phyloP scores from a whole-genome alignment of 148 eudicot genomes.

The Fagopyrum esculentum region DNA sequence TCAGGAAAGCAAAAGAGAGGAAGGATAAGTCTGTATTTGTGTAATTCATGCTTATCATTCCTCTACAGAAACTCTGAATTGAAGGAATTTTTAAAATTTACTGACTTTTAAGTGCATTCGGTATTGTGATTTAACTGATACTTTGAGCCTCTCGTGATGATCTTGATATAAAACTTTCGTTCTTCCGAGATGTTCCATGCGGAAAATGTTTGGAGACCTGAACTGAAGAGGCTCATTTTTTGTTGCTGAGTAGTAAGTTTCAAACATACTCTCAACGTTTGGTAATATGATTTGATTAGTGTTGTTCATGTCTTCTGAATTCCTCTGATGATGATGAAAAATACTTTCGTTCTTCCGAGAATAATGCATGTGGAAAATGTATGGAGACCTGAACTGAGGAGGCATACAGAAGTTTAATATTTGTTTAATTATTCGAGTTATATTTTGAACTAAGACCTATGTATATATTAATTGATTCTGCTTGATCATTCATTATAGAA shows the following conservation, averaged over 20 bases:
- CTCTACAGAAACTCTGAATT: too few species aligned
- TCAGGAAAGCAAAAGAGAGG: too few species aligned
- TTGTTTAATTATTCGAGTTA: neutral
- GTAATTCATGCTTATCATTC: too few species aligned
- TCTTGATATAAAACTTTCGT: conserved; percentile 26
- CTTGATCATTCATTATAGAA: too few species aligned
- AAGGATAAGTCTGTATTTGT: too few species aligned
- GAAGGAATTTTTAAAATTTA: too few species aligned
- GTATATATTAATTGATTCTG: too few species aligned
- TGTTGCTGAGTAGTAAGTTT: neutral
- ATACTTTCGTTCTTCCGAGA: conserved; percentile 17
- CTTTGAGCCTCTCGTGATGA: conserved; percentile 21
- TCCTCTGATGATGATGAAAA: conserved; percentile 15
- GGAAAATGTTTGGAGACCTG: conserved; percentile 32
- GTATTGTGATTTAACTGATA: too few species aligned
- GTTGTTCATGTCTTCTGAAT: neutral
- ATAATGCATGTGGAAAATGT: conserved; percentile 17
- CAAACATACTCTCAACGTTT: neutral
- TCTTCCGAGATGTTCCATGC: conserved; percentile 30
- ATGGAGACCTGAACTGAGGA: conserved; percentile 39
- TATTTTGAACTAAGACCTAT: too few species aligned
- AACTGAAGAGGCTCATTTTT: conserved; percentile 25
- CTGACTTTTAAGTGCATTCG: too few species aligned
- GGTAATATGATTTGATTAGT: neutral
- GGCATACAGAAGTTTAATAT: neutral